Conservation (phyloP, 2,329 filamentous ascomycete species). For the Fusarium mangiferae region DNA sequence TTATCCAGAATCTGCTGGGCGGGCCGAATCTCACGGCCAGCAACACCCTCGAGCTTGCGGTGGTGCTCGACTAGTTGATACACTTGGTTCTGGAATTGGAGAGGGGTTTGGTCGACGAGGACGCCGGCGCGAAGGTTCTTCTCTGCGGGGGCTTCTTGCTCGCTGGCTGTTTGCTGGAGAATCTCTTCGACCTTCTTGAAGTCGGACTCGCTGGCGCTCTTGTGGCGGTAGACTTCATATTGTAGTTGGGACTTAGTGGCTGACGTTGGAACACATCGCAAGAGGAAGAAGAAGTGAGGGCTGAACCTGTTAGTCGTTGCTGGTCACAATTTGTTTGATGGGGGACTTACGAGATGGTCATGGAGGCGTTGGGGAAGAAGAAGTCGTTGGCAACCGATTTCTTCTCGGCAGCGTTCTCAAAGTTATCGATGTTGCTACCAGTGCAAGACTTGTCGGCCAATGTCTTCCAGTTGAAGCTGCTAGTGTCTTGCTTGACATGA, state of each 20-base stretch:
- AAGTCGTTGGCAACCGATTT: slow-evolving; percentile 25
- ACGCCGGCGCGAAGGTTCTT: slow-evolving; percentile 16
- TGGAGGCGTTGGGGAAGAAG: slow-evolving; percentile 37
- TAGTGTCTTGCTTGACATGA: slow-evolving; percentile 64
- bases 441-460: slow-evolving; percentile 49
- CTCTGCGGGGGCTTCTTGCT: slow-evolving; percentile 18
- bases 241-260: slow-evolving; percentile 16
- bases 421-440: slow-evolving; percentile 51
- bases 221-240: slow-evolving; percentile 36
- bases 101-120: slow-evolving; percentile 12
- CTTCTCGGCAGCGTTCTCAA: slow-evolving; percentile 12
- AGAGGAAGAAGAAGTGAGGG: slow-evolving; percentile 33
- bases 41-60: slow-evolving; percentile 22
- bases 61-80: slow-evolving; percentile 31
- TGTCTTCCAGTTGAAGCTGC: slow-evolving; percentile 69
- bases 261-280: slow-evolving; percentile 24
- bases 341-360: slow-evolving; percentile 52
- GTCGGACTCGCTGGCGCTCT: slow-evolving; percentile 20
- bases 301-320: slow-evolving; percentile 47
- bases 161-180: slow-evolving; percentile 12
- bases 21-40: slow-evolving; percentile 26
- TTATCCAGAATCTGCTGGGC: slow-evolving; percentile 30
- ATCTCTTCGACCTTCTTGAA: slow-evolving; percentile 21
- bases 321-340: slow-evolving; percentile 56
- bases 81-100: slow-evolving; percentile 32